Base-by-base conservation (phyloP, 2,329 filamentous ascomycete species). In the Penicillium sp. region DNA sequence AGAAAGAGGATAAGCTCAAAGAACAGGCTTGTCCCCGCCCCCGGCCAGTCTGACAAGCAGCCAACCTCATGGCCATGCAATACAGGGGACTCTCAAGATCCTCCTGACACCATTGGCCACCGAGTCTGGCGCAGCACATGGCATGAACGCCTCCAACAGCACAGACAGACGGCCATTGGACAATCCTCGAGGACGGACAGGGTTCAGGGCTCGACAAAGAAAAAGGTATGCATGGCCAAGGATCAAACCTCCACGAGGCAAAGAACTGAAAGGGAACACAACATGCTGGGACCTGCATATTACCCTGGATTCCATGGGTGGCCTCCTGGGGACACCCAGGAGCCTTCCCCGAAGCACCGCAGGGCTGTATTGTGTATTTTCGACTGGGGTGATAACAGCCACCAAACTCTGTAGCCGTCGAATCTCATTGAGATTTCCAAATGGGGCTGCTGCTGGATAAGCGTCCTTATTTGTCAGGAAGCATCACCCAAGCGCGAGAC, bases 201-300 rank as follows among this genome's bases (percentile, higher is more conserved):
- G 39, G 21, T 36, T 16, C 13, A 47, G n/a, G 31, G 10, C 2
- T 27, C 42, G 38, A 42, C 45, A 55, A 53, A 51, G 56, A 39
- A 46, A 50, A 39, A 24, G 14, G 18, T 32, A 43, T 46, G 44
- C 49, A 56, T 48, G 14, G 47, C 53, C 39, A 51, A 49, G 49
- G 14, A 24, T 52, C 31, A 16, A 42, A 47, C 16, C 31, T 13
- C 56, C 6, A 42, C 10, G 43, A 46, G 22, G 34, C 18, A 14
- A 22, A 47, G 29, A 11, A 52, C 47, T 38, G 32, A 47, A 42
- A 47, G 29, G 43, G 36, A 21, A 36, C 50, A 57, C 54, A 58
- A 56, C 48, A 52, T 57, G 55, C 57, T 27, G 14, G 66, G 66
- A 66, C 61, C 61, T 68, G 65, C 62, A 59, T 56, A 63, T 56